Evolutionary conservation across 140 eudicot genomes (phyloP), one percentile per base, ranked within the genome.

Genomic region (Bidens hawaiensis): DNA sequence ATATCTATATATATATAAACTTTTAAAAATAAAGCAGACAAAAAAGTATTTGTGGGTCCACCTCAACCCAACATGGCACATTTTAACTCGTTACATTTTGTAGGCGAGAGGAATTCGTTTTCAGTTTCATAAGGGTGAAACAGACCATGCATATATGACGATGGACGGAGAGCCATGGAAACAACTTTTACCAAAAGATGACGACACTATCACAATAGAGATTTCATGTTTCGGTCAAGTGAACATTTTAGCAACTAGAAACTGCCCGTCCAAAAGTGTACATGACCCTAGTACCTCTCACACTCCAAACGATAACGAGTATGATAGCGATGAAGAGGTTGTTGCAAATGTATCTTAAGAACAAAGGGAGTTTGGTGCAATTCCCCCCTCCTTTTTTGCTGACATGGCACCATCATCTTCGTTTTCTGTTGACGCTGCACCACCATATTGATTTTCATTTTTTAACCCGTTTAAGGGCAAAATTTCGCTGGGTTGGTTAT

Each of bases 91-190:
- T 30, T 57, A 57, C 46, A 30, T 5, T 51, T 21, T 25, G 22
- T 16, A 84, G 91, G 87, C 87, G 16, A 65, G 77, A 67, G 68
- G 83, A 33, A 51, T 84, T 27, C 84, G 84, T 38, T 84, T 84
- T 31, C 88, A 84, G 47, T 84, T 84, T 33, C 70, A 52, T 46
- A 84, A 81, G 67, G 76, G 83, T 46, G 88, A 75, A 57, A 80
- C 81, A 2, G 80, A 68, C 24, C 88, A 85, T 59, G 79, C 85
- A 15, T 85, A 66, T 75, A 85, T 85, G 94, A 78, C 88, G 57
- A 79, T 85, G 65, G 94, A 85, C 23, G 94, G 94, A 21, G 94
- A 85, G 70, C 94, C 94, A 45, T 85, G 94, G 94, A 78, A 85
- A 70, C 94, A 85, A 56, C 94, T 88, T 19, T 76, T 85, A 8